Evolutionary conservation across 202 grass and related monocot species (phyloP), one percentile per base, ranked within the genome.

Genomic region (Musa balbisiana): DNA sequence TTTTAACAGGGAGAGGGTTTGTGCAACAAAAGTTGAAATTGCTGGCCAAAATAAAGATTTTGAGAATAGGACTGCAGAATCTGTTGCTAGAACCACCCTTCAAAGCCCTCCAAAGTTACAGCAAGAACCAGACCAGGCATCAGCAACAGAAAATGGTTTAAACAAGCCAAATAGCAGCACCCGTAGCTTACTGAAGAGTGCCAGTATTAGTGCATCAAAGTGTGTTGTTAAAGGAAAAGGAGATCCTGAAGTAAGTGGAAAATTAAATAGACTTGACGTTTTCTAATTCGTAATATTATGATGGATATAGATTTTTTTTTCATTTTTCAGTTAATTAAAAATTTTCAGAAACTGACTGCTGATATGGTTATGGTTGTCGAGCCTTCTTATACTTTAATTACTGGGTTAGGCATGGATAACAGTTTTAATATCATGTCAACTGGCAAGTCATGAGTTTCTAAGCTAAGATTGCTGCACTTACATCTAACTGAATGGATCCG

Each of bases 201-300:
- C 90, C 13, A 98, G 90, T 76, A 98, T 98, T 65, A 98, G 94
- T 73, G 94, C 94, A 71, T 98, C 94, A 11, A 89, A 97, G 59
- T 97, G 94, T 69, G 86, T 74, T 72, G 81, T 92, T n/a, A 72
- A 85, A 27, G 73, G 72, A 51, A 88, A 83, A 81, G 86, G 77
- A 62, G 53, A 88, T 22, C 74, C 33, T 77, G 87, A 96, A 83
- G 92, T 96, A 83, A 79, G 69, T 81, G 51, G 13, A 20, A 69
- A 16, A 52, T 64, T 20, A 17, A 73, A 77, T 2, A 59, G 55
- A 14, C 56, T 67, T 54, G 11, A 54, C 4, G 9, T 27, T 73
- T 55, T 66, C 43, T 27, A 69, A 53, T 54, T 53, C 53, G 29
- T n/a, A 43, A 62, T 62, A 16, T 76, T 76, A 62, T 27, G 27